Percentiles rank a stretch among this genome's conserved stretches.
phyloP scores from a whole-genome alignment of 1,284 basidiomycete species.

The Rhodotorula sp. region DNA sequence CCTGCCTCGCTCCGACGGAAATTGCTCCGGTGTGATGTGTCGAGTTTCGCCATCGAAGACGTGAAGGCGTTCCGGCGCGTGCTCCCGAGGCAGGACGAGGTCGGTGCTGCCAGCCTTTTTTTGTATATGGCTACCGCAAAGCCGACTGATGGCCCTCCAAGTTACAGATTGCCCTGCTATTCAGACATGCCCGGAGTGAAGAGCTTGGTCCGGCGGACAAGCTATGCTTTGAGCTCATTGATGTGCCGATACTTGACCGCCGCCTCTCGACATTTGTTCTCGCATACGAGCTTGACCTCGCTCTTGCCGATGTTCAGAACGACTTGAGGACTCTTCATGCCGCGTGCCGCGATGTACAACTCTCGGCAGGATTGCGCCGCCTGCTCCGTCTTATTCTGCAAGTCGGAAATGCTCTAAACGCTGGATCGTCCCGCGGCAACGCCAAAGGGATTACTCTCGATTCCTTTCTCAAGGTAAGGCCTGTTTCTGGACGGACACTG shows the following conservation, averaged over 20 bases:
- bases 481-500: not conserved
- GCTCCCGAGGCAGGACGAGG: conserved; percentile 74
- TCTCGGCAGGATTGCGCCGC: conserved; percentile 65
- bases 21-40: conserved; percentile 6
- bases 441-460: conserved; percentile 80
- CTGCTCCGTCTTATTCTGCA: conserved; percentile 53
- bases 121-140: not conserved
- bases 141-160: not conserved
- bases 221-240: conserved; percentile 69
- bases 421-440: conserved; percentile 74
- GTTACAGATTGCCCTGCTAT: conserved; percentile 61
- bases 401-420: conserved; percentile 79
- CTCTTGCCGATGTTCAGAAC: conserved; percentile 77
- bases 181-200: conserved; percentile 56
- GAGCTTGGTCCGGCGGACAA: conserved; percentile 65
- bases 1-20: not conserved
- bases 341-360: conserved; percentile 71
- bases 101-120: conserved; percentile 42
- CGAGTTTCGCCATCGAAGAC: conserved; percentile 64
- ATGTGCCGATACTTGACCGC: conserved; percentile 68
- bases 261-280: conserved; percentile 79
- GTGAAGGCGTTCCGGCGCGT: conserved; percentile 69
- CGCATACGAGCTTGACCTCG: conserved; percentile 72
- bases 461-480: conserved; percentile 70
- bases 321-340: conserved; percentile 73